A percentile compares a stretch with the other conserved stretches of the same genome.
These are phyloP conservation scores for Aeminium ludgeri DNA, from an alignment of 495 filamentous ascomycete genomes.

Conservation along the genomic window DNA sequence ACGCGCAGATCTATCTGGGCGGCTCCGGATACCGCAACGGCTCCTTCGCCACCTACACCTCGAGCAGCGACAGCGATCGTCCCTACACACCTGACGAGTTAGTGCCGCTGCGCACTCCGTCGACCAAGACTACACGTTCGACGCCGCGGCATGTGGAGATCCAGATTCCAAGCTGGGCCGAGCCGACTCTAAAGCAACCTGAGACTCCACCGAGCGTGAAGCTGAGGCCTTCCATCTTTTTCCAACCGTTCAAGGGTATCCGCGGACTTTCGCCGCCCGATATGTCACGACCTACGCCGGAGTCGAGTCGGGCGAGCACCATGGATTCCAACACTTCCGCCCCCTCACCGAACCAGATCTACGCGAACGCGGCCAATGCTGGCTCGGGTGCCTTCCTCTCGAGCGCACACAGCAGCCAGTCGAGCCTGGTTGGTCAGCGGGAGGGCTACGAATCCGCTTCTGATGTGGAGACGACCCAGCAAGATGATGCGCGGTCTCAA, in stretches of 20 bases:
- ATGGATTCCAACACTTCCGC: conserved; percentile 44
- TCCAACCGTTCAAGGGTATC: conserved; percentile 8
- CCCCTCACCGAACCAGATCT: conserved; percentile 24
- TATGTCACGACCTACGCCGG: conserved; percentile 25
- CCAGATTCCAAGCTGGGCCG: conserved; percentile 24
- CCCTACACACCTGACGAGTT: conserved; percentile 8
- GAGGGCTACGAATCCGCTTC: conserved; percentile 33
- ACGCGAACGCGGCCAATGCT: conserved; percentile 14
- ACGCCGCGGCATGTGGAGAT: conserved; percentile 26
- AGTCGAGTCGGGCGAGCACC: conserved; percentile 33
- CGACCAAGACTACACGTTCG: neutral
- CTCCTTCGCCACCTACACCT: conserved; percentile 16
- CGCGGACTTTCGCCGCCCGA: conserved; percentile 13
- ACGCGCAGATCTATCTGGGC: conserved; percentile 20
- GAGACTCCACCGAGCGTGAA: conserved; percentile 12
- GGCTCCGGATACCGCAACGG: conserved; percentile 11
- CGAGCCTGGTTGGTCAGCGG: conserved; percentile 35
- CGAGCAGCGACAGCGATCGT: conserved; percentile 17
- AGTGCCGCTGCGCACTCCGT: neutral
- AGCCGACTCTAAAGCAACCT: conserved; percentile 18
- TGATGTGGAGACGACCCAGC: conserved; percentile 10
- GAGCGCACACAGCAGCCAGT: conserved; percentile 40
- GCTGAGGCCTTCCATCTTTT: conserved; percentile 8
- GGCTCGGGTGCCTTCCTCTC: conserved; percentile 14
- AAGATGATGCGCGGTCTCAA: conserved; percentile 31